These are phyloP conservation scores for Malassezia pachydermatis DNA, from an alignment of 1,284 basidiomycete species.

Conservation along the genomic window DNA sequence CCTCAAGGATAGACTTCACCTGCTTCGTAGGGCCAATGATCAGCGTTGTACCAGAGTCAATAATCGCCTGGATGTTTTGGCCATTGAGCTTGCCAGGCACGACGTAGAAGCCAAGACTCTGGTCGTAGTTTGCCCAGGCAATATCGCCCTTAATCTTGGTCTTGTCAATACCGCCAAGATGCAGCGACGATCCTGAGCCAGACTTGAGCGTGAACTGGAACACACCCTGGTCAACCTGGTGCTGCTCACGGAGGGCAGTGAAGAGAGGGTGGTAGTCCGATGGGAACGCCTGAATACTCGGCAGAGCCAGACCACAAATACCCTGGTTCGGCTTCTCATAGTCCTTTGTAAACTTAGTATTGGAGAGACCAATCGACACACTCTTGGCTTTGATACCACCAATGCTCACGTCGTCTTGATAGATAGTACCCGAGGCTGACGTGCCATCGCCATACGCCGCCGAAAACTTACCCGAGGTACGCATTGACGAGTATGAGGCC, in stretches of 20 bases:
- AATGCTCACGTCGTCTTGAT: slow-evolving; percentile 52
- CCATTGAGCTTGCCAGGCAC: slow-evolving; percentile 30
- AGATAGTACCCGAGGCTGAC: slow-evolving; percentile 54
- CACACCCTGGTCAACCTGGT: slow-evolving; percentile 39
- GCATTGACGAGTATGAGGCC: slow-evolving; percentile 22
- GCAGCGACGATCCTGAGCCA: slow-evolving; percentile 53
- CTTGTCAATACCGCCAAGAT: slow-evolving; percentile 51
- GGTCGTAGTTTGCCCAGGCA: slow-evolving; percentile 49
- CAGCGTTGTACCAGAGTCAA: slow-evolving; percentile 54
- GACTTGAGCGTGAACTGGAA: slow-evolving; percentile 53
- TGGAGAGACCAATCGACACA: slow-evolving; percentile 46
- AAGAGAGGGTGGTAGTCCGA: slow-evolving; percentile 31
- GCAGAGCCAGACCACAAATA: slow-evolving; percentile 48
- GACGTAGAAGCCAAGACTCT: slow-evolving; percentile 43
- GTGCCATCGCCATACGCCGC: slow-evolving; percentile 57
- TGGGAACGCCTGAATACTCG: slow-evolving; percentile 21
- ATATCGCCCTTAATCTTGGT: slow-evolving; percentile 35
- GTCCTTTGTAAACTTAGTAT: slow-evolving; percentile 18
- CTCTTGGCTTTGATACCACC: slow-evolving; percentile 44
- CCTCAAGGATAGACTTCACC: slow-evolving; percentile 50
- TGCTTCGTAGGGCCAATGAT: slow-evolving; percentile 49
- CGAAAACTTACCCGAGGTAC: slow-evolving; percentile 48
- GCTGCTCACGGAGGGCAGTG: slow-evolving; percentile 20
- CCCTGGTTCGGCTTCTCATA: slow-evolving; percentile 29
- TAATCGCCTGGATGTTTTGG: slow-evolving; percentile 50